A percentile compares a stretch with the other conserved stretches of the same genome.
Evolutionary conservation across 2,329 filamentous ascomycete species (phyloP).

Genomic region (Spiromastix sp.): DNA sequence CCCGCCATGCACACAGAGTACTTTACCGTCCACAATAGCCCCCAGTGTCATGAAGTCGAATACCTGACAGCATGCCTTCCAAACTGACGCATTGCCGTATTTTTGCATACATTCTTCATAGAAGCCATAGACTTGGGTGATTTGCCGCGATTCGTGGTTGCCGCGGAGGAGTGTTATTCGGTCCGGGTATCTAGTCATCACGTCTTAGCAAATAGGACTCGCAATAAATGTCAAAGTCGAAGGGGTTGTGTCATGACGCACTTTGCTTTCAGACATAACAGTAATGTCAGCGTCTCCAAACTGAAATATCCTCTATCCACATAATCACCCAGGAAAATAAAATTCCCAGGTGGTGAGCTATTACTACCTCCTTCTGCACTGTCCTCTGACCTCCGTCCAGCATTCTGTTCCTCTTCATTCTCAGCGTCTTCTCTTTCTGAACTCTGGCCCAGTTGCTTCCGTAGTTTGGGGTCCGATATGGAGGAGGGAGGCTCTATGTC

Average conservation of each 20-base stretch:
- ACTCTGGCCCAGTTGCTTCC: constrained; percentile 66
- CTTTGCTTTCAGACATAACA: constrained; percentile 65
- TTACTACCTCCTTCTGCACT: constrained; percentile 13
- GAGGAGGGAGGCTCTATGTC: constrained; percentile 85
- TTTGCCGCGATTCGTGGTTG: constrained; percentile 67
- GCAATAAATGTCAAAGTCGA: background rate
- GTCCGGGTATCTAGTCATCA: constrained; percentile 52
- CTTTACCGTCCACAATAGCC: constrained; percentile 63
- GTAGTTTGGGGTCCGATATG: constrained; percentile 78
- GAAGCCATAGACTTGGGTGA: constrained; percentile 69
- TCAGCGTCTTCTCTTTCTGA: constrained; percentile 4
- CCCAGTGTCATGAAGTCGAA: constrained; percentile 68
- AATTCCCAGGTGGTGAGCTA: constrained; percentile 53
- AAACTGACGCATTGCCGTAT: constrained; percentile 67
- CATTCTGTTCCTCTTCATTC: constrained; percentile 17
- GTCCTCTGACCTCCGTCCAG: constrained; percentile 21
- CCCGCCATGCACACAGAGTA: constrained; percentile 63
- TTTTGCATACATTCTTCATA: constrained; percentile 70
- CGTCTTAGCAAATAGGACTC: constrained; percentile 6
- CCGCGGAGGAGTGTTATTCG: constrained; percentile 63
- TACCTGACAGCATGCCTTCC: constrained; percentile 70
- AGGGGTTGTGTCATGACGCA: too few species aligned
- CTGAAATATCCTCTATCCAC: constrained; percentile 67
- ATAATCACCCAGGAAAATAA: constrained; percentile 63
- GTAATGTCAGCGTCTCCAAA: constrained; percentile 60